Evolutionary conservation across 2,329 filamentous ascomycete genomes (phyloP).

Genomic region (Colletotrichum neosansevieriae): DNA sequence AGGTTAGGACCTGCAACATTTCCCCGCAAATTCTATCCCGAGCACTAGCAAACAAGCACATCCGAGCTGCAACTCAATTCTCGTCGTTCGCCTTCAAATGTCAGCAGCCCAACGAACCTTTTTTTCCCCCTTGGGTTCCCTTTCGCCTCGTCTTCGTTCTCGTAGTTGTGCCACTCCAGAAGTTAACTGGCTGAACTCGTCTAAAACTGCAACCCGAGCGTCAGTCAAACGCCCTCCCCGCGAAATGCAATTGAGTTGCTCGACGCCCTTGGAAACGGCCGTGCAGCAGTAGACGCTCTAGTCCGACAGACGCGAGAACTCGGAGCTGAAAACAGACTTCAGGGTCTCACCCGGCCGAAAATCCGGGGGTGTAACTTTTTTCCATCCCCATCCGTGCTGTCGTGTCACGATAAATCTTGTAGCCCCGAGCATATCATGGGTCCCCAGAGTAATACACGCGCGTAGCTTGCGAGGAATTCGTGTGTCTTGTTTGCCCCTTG

Average conservation of each 20-base stretch:
- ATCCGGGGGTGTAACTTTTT: neutral
- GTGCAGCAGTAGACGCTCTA: neutral
- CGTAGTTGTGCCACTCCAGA: neutral
- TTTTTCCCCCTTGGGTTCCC: neutral
- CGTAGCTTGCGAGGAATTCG: neutral
- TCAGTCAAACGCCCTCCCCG: conserved; percentile 17
- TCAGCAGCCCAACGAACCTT: conserved; percentile 18
- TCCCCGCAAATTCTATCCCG: neutral
- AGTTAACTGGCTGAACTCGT: neutral
- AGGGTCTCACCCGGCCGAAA: conserved; percentile 20
- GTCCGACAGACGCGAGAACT: neutral
- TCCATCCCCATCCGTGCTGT: conserved; percentile 26
- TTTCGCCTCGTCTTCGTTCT: neutral
- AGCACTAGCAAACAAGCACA: neutral
- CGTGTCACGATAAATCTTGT: conserved; percentile 17
- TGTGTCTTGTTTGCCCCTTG: neutral
- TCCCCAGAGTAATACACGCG: neutral
- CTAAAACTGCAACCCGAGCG: conserved; percentile 5
- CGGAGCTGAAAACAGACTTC: conserved; percentile 16
- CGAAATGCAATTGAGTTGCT: neutral
- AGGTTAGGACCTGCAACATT: neutral
- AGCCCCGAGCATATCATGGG: neutral
- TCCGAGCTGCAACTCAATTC: conserved; percentile 24
- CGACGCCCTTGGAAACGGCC: neutral
- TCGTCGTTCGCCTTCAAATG: neutral